A percentile compares a stretch with the other conserved stretches of the same genome.
phyloP scores from a whole-genome alignment of 2,329 filamentous ascomycete species.

The Ceratocystis ficicola region DNA sequence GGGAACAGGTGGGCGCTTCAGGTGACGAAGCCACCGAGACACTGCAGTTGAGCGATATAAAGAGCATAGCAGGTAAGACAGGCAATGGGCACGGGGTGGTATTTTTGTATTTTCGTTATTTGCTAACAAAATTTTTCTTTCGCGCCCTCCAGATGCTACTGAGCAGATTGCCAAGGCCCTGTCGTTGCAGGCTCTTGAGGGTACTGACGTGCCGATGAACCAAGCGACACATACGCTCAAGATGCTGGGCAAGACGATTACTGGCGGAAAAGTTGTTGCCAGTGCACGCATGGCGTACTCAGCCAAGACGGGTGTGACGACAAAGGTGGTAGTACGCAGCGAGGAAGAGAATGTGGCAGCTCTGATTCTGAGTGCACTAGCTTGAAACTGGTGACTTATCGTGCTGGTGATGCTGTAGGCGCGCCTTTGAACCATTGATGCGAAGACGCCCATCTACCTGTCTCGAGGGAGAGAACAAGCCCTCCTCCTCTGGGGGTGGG shows the following conservation, averaged over 20 bases:
- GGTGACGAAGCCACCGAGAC: constrained; percentile 89
- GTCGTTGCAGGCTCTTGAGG: constrained; percentile 85
- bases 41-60: constrained; percentile 71
- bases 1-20: constrained; percentile 82
- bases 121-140: constrained; percentile 25
- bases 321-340: constrained; percentile 82
- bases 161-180: constrained; percentile 78
- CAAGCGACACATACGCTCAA: constrained; percentile 89
- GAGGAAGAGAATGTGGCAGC: constrained; percentile 87
- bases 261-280: constrained; percentile 76
- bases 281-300: constrained; percentile 88
- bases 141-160: constrained; percentile 59
- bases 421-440: too few species aligned
- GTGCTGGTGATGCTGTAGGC: too few species aligned
- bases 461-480: too few species aligned
- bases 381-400: constrained; percentile 37
- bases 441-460: too few species aligned
- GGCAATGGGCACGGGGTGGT: background rate
- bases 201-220: constrained; percentile 79
- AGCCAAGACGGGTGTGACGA: constrained; percentile 83
- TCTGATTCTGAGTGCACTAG: constrained; percentile 72
- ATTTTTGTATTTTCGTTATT: background rate
- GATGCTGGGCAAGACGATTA: constrained; percentile 88
- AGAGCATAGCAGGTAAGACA: constrained; percentile 74
- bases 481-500: too few species aligned